These are phyloP conservation scores for Calocera cornea DNA, from an alignment of 768 basidiomycete species.

Conservation along the genomic window DNA sequence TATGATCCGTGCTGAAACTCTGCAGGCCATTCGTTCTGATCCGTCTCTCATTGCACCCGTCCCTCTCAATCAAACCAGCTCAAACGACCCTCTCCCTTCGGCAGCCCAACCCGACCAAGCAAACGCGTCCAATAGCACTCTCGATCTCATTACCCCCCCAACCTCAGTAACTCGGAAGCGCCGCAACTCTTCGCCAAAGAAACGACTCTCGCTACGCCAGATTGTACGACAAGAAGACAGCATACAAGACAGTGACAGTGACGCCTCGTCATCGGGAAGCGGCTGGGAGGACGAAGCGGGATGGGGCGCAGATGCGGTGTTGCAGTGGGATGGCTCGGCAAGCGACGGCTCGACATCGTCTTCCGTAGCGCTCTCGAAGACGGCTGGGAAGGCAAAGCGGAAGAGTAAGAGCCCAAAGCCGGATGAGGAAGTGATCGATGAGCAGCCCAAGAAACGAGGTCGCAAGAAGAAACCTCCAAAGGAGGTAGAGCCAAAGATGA, in stretches of 20 bases:
- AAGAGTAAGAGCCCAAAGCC: not conserved
- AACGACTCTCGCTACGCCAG: not conserved
- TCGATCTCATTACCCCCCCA: not conserved
- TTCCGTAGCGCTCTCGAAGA: not conserved
- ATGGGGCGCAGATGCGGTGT: not conserved
- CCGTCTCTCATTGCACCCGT: not conserved
- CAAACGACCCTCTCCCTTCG: not conserved
- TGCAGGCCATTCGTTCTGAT: not conserved
- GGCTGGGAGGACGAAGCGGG: not conserved
- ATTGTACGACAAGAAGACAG: not conserved
- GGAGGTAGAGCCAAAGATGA: not conserved
- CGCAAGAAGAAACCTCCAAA: not conserved
- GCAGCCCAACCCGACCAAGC: not conserved
- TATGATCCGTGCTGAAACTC: not conserved
- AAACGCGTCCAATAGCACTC: not conserved
- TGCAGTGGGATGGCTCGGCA: not conserved
- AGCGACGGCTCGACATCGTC: not conserved
- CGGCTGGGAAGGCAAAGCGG: not conserved
- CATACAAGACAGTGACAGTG: not conserved
- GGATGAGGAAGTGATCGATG: not conserved
- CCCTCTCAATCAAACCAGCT: not conserved
- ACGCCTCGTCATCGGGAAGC: not conserved
- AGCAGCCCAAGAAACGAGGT: not conserved
- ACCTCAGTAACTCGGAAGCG: not conserved
- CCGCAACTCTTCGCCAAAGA: not conserved